A percentile compares a stretch with the other conserved stretches of the same genome.
phyloP scores from a whole-genome alignment of 2,329 filamentous ascomycete genomes.

The Cryphonectria parasitica region DNA sequence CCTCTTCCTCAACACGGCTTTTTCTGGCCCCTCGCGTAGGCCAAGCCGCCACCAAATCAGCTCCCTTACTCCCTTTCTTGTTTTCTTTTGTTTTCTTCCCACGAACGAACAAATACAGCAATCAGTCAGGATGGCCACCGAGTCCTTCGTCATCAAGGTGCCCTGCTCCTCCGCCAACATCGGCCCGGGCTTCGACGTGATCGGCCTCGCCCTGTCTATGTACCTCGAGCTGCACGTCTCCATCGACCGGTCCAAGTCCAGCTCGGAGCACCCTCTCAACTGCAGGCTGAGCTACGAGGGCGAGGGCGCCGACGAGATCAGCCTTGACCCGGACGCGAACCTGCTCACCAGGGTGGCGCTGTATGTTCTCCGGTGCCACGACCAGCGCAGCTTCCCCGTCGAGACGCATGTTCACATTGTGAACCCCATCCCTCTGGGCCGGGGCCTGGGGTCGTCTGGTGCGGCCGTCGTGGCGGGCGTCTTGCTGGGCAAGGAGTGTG shows the following conservation, averaged over 20 bases:
- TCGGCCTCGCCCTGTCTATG: conserved; percentile 90
- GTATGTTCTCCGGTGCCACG: conserved; percentile 92
- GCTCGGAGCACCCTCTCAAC: conserved; percentile 70
- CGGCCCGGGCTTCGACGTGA: conserved; percentile 96
- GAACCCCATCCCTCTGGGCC: conserved; percentile 91
- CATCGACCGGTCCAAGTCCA: conserved; percentile 61
- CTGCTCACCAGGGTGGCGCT: conserved; percentile 92
- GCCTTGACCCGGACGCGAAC: conserved; percentile 82
- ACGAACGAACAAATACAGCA: neutral
- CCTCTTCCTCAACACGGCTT: conserved; percentile 2
- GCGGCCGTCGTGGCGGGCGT: conserved; percentile 95
- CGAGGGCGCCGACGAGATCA: conserved; percentile 76
- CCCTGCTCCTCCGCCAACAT: conserved; percentile 98
- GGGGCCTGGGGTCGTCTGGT: conserved; percentile 92
- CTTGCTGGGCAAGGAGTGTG: conserved; percentile 88
- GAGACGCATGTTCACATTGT: conserved; percentile 92
- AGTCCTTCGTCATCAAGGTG: conserved; percentile 74
- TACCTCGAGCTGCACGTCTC: conserved; percentile 89
- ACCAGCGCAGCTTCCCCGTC: conserved; percentile 78
- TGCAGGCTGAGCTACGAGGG: conserved; percentile 92
- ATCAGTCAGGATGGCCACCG: conserved; percentile 33
- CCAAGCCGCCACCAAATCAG: conserved; percentile 2
- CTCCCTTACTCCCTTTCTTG: neutral
- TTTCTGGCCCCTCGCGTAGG: neutral
- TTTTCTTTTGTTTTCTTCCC: neutral